These are phyloP conservation scores for Helotiales sp. DNA, from an alignment of 2,329 filamentous ascomycete species.

Conservation along the genomic window DNA sequence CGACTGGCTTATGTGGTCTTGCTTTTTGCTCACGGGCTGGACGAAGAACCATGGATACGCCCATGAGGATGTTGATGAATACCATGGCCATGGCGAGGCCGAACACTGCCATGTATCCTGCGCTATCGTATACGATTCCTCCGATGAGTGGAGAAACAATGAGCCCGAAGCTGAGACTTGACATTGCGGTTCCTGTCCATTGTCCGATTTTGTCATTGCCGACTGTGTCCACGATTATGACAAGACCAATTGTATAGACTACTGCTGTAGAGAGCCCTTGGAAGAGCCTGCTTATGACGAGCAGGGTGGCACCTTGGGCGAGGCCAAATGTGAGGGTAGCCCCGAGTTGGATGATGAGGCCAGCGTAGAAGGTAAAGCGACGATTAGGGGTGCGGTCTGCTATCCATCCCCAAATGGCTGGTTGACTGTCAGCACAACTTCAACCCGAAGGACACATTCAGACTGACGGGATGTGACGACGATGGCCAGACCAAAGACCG, in stretches of 20 bases:
- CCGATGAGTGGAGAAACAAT: conserved; percentile 47
- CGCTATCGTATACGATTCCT: conserved; percentile 25
- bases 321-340: no score
- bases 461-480: no score
- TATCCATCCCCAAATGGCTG: no score
- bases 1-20: not conserved
- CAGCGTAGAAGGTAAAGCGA: no score
- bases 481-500: no score
- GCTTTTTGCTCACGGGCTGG: conserved; percentile 43
- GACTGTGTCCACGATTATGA: conserved; percentile 69
- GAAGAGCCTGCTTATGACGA: conserved; percentile 64
- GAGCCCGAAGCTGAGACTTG: conserved; percentile 56
- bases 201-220: conserved; percentile 58
- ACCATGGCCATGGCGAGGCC: conserved; percentile 56
- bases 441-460: no score
- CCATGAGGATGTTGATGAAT: conserved; percentile 51
- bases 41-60: conserved; percentile 56
- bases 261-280: conserved; percentile 69
- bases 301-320: conserved; percentile 56
- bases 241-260: conserved; percentile 72
- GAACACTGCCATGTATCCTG: conserved; percentile 60
- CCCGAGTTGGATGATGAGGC: no score
- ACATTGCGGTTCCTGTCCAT: conserved; percentile 60
- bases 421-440: no score
- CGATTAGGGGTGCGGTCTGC: no score